Percentiles rank a stretch among this genome's conserved stretches.
phyloP scores from a whole-genome alignment of 345 rosid genomes.

The Geranium brycei region DNA sequence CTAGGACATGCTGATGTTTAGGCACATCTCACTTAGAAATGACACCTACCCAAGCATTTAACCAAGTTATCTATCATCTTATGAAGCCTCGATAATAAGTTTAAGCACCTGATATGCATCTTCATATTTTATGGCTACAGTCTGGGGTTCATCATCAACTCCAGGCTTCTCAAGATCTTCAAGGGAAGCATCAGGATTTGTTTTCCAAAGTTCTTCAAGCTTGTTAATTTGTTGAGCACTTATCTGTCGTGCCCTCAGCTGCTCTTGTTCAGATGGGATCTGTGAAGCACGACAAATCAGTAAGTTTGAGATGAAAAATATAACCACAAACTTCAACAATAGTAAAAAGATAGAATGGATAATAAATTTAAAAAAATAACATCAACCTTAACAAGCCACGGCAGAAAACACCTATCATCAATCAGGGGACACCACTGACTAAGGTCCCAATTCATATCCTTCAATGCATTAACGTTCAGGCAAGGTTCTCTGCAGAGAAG shows the following conservation, averaged over 20 bases:
- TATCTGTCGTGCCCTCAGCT: slow-evolving; percentile 96
- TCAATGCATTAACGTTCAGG: slow-evolving; percentile 90
- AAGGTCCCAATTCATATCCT: slow-evolving; percentile 99
- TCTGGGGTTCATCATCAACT: slow-evolving; percentile 97
- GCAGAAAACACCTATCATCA: slow-evolving; percentile 96
- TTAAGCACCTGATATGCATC: slow-evolving; percentile 89
- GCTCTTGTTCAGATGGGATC: slow-evolving; percentile 99
- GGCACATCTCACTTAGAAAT: neutral
- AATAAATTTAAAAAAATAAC: neutral
- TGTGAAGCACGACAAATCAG: slow-evolving; percentile 24
- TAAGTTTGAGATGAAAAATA: slow-evolving; percentile 5
- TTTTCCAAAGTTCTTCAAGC: slow-evolving; percentile 98
- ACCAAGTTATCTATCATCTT: neutral
- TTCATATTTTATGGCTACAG: slow-evolving; percentile 87
- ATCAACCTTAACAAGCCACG: slow-evolving; percentile 97
- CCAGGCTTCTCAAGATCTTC: slow-evolving; percentile 99
- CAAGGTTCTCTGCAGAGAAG: slow-evolving; percentile 99
- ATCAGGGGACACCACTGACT: slow-evolving; percentile 99
- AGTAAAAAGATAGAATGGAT: neutral
- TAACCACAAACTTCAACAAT: neutral
- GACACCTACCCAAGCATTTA: neutral
- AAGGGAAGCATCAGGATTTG: slow-evolving; percentile 92
- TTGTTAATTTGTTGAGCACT: slow-evolving; percentile 98
- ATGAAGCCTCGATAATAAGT: slow-evolving; percentile 3
- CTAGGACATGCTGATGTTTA: neutral